Evolutionary conservation across 164 flowering plant genomes (phyloP), one percentile per base, ranked within the genome.

Genomic region (Sedum album): DNA sequence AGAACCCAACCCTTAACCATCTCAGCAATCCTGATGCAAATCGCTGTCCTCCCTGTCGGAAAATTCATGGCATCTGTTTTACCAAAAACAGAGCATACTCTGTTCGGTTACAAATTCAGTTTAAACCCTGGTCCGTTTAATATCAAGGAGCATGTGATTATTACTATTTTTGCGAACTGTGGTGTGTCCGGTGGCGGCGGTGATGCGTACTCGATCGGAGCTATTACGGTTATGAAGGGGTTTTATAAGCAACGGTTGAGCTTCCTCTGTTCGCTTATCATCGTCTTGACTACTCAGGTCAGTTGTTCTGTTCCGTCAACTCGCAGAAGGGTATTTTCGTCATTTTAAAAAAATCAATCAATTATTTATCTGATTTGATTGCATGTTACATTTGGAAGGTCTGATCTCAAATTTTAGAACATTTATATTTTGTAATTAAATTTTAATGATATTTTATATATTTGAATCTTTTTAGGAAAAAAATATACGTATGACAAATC

Each of bases 61-160:
- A 83, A 72, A 68, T 82, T 93, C 85, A 91, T 91, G 97, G 97
- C 96, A 18, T 51, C 80, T 2, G 75, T 77, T 0, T 81, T 93
- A 9, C 98, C 98, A 5, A 82, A 48, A 18, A 73, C 30, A 63
- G 70, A 80, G 39, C 73, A 46, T 66, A 60, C 48, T 9, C 9
- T 86, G 8, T 39, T 85, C 21, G 90, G 94, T 0, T 30, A 82
- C 76, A 69, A 79, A 0, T 88, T 86, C 36, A 82, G 74, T 41
- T 72, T 89, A 72, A 93, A 91, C 35, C 97, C 98, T 17, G 97
- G 98, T 5, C 97, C 98, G 4, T 91, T 93, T 68, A 91, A 93
- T 70, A 80, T 93, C 46, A 93, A 93, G 80, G 98, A 93, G 81
- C 98, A 93, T 71, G 98, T 91, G n/a, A 85, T 93, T 55, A 88